Evolutionary conservation across 768 basidiomycete genomes (phyloP), one percentile per base, ranked within the genome.

Genomic region (Mycena indigotica): DNA sequence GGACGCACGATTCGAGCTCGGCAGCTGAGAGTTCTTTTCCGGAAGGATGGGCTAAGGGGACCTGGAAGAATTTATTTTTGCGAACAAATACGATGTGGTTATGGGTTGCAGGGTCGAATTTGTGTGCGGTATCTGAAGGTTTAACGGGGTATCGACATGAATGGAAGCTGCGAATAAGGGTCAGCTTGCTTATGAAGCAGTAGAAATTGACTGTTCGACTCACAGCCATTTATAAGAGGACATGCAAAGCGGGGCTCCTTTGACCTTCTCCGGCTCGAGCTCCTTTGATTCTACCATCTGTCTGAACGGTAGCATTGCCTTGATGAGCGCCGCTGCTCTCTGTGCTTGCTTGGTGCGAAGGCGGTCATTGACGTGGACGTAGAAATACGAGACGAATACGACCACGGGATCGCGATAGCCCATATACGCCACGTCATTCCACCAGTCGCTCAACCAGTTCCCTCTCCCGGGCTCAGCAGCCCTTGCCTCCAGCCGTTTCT

Each of bases 401-500:
- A 95, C 88, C 48, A 97, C 91, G 2, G 95, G 87, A 65, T 96
- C 95, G 48, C 92, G 82, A 68, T 91, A 92, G 5, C 77, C 88
- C 88, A 93, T 87, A 70, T 91, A 92, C 17, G 95, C 95, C 4
- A 72, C 83, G 30, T 97, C 93, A 73, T 98, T 95, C 96, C 96
- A 99, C 97, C 97, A 99, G 51, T 96, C 93, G 46, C 84, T 82
- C n/a, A 99, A 80, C 97, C 97, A 99, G 76, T 82, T 95, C 65
- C 76, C 77, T 52, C 75, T 71, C 17, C 72, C 71, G 1, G 84
- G 81, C 24, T 84, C 78, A 0, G 79, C 77, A 0, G 94, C 93
- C 2, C 95, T 84, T 21, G 82, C 79, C 68, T 92, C 80, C 29
- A 98, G 80, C 2, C 97, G 80, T 30, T 76, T 71, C 74, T 98